These are phyloP conservation scores for Irpex rosettiformis DNA, from an alignment of 1,284 basidiomycete genomes.

Conservation along the genomic window DNA sequence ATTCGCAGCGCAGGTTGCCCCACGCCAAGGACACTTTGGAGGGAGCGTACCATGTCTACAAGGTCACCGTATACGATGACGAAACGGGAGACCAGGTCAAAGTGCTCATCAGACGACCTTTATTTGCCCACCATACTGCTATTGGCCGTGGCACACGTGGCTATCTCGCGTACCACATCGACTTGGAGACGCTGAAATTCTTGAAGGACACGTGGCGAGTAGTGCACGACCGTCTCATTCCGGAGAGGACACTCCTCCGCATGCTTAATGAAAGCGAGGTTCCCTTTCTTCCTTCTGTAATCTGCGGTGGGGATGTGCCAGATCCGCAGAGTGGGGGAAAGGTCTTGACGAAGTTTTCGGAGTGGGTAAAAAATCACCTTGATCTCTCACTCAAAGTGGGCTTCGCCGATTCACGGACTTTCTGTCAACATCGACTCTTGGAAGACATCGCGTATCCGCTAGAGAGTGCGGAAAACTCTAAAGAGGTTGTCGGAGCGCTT, in stretches of 20 bases:
- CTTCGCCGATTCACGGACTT: neutral
- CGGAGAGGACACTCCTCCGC: neutral
- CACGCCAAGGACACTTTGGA: neutral
- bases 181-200: neutral
- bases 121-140: neutral
- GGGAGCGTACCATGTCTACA: neutral
- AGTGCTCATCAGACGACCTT: neutral
- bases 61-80: neutral
- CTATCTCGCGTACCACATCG: constrained; percentile 1
- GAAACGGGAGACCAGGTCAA: no score
- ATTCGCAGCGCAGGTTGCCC: neutral
- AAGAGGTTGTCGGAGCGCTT: neutral
- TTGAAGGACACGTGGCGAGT: constrained; percentile 5
- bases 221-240: neutral
- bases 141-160: constrained; percentile 4
- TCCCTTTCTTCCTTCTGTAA: neutral
- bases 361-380: neutral
- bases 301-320: neutral
- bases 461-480: neutral
- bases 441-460: neutral
- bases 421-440: neutral
- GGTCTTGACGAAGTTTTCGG: neutral
- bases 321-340: neutral
- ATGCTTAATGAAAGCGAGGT: neutral
- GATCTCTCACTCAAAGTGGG: neutral